These are phyloP conservation scores for Coemansia sp. DNA, from an alignment of 192 early-diverging fungal genomes.

Conservation along the genomic window DNA sequence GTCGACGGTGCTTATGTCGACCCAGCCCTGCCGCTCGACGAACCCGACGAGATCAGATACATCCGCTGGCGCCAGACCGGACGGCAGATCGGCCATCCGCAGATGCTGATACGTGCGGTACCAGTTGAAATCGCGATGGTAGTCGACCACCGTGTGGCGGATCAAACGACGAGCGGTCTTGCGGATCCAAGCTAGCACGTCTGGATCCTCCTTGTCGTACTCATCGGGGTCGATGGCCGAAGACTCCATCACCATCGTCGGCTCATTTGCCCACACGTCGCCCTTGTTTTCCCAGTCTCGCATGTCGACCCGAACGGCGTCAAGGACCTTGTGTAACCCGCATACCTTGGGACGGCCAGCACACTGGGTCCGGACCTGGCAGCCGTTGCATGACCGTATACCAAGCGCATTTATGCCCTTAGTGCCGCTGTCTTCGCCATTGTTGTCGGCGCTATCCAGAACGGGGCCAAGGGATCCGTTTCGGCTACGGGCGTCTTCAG, in stretches of 20 bases:
- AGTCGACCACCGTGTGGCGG: constrained; percentile 31
- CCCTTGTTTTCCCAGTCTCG: constrained; percentile 56
- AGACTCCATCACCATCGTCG: constrained; percentile 51
- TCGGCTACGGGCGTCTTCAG: constrained; percentile 31
- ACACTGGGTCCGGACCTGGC: constrained; percentile 13
- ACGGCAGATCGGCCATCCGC: constrained; percentile 45
- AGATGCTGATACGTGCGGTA: constrained; percentile 44
- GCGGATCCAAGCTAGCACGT: constrained; percentile 46
- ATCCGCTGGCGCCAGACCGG: constrained; percentile 20
- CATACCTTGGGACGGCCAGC: constrained; percentile 18
- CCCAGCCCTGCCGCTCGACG: constrained; percentile 34
- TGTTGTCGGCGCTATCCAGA: constrained; percentile 3
- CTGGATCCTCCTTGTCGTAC: constrained; percentile 51
- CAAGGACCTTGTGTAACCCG: constrained; percentile 39
- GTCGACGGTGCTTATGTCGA: constrained; percentile 39
- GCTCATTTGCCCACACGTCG: constrained; percentile 49
- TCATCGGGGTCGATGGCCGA: constrained; percentile 48
- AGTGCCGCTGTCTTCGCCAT: neutral
- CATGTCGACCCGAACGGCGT: constrained; percentile 44
- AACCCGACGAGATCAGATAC: constrained; percentile 42
- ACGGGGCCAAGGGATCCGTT: constrained; percentile 43
- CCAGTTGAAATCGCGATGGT: constrained; percentile 56
- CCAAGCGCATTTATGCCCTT: neutral
- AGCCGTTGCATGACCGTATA: constrained; percentile 28
- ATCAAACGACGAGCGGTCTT: constrained; percentile 38